Conservation (phyloP, 805 yeast genomes). For the Monosporozyma aerobia region DNA sequence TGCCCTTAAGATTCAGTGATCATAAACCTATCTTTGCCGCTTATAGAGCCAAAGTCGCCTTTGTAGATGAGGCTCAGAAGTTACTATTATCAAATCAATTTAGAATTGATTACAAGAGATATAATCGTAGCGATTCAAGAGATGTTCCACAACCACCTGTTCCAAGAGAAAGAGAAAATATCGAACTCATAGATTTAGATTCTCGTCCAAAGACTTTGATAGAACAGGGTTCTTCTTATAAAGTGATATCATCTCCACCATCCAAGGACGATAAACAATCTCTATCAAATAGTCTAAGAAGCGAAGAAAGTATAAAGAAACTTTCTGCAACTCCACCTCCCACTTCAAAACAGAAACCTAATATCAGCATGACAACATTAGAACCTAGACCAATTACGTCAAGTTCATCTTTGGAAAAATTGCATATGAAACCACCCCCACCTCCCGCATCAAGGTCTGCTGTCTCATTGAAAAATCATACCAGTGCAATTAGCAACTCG, state of each 20-base stretch:
- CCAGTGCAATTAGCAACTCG: neutral
- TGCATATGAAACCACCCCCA: conserved; percentile 9
- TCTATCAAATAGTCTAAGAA: neutral
- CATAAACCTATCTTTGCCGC: conserved; percentile 90
- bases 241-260: neutral
- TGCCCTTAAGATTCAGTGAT: conserved; percentile 63
- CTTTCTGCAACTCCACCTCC: conserved; percentile 1
- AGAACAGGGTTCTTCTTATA: neutral
- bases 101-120: neutral
- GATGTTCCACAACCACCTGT: neutral
- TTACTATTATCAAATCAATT: conserved; percentile 32
- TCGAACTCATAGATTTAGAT: neutral
- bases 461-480: neutral
- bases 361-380: neutral
- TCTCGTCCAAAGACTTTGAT: neutral
- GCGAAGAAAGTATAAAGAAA: neutral
- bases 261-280: neutral
- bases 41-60: conserved; percentile 54
- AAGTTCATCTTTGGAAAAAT: neutral
- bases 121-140: neutral
- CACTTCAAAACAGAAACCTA: neutral
- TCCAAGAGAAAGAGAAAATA: neutral
- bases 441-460: conserved; percentile 5
- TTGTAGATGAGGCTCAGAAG: conserved; percentile 57
- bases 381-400: neutral